Evolutionary conservation across 2,329 filamentous ascomycete species (phyloP).

Genomic region (Aureobasidium sp.): DNA sequence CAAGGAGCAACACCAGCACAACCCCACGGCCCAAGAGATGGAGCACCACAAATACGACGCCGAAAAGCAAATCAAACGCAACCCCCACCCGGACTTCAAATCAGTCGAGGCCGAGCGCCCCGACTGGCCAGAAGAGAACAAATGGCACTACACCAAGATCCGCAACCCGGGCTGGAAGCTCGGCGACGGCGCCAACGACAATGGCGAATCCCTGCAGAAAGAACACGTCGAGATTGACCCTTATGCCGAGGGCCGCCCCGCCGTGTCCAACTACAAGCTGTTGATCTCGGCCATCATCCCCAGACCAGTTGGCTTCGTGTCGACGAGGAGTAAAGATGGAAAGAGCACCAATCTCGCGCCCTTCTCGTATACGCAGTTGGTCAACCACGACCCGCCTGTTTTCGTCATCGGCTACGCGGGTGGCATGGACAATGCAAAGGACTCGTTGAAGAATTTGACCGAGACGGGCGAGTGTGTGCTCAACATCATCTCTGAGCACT

Average conservation of each 20-base stretch:
- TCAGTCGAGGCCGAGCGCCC: constrained; percentile 60
- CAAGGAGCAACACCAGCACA: constrained; percentile 9
- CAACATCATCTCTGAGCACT: constrained; percentile 82
- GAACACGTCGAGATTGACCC: constrained; percentile 75
- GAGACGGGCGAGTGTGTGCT: constrained; percentile 67
- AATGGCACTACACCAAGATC: constrained; percentile 56
- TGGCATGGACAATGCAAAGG: constrained; percentile 59
- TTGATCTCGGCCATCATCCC: constrained; percentile 76
- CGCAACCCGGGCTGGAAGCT: constrained; percentile 58
- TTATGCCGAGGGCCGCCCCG: constrained; percentile 60
- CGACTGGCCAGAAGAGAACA: constrained; percentile 46
- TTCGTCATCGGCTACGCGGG: constrained; percentile 61
- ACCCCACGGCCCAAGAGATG: constrained; percentile 10
- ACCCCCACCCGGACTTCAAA: constrained; percentile 71
- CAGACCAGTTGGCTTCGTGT: constrained; percentile 65
- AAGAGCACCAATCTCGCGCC: constrained; percentile 69
- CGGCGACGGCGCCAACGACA: constrained; percentile 58
- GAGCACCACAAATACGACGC: background rate
- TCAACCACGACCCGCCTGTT: constrained; percentile 80
- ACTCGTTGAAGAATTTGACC: constrained; percentile 67
- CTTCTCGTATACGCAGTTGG: constrained; percentile 78
- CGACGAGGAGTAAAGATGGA: constrained; percentile 56
- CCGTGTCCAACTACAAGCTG: constrained; percentile 80
- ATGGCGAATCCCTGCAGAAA: constrained; percentile 44
- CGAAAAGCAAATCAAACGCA: constrained; percentile 49